phyloP scores from a whole-genome alignment of 352 stramenopile genomes.

The Phytopythium litorale region DNA sequence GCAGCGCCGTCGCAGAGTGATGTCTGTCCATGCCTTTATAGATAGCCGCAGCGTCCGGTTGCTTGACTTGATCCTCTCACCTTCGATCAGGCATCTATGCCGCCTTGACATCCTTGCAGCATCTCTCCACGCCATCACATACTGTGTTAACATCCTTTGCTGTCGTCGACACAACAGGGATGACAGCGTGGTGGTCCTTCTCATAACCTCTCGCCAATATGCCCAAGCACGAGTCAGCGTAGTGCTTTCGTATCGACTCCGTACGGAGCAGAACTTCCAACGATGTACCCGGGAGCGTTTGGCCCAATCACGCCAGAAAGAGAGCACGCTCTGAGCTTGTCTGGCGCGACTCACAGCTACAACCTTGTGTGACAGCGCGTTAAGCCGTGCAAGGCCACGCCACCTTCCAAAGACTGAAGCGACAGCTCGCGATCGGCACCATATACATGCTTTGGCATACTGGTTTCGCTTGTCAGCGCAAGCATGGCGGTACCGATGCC shows the following conservation, averaged over 20 bases:
- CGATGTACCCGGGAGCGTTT: neutral
- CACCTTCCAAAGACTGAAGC: neutral
- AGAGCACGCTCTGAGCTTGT: neutral
- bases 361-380: neutral
- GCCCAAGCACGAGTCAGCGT: neutral
- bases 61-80: neutral
- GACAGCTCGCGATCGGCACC: neutral
- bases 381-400: neutral
- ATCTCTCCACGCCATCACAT: neutral
- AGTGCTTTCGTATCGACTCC: neutral
- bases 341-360: neutral
- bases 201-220: neutral
- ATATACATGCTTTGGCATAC: neutral
- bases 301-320: neutral
- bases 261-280: neutral
- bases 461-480: neutral
- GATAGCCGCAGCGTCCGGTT: neutral
- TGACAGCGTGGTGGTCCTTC: neutral
- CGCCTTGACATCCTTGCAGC: neutral
- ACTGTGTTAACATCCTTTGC: neutral
- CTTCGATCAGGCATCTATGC: neutral
- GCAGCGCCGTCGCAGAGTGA: slow-evolving; percentile 10
- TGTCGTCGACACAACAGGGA: neutral
- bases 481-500: neutral
- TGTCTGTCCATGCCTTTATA: neutral